Conservation (phyloP, 805 yeast species). For the Saccharomycopsis sp. region DNA sequence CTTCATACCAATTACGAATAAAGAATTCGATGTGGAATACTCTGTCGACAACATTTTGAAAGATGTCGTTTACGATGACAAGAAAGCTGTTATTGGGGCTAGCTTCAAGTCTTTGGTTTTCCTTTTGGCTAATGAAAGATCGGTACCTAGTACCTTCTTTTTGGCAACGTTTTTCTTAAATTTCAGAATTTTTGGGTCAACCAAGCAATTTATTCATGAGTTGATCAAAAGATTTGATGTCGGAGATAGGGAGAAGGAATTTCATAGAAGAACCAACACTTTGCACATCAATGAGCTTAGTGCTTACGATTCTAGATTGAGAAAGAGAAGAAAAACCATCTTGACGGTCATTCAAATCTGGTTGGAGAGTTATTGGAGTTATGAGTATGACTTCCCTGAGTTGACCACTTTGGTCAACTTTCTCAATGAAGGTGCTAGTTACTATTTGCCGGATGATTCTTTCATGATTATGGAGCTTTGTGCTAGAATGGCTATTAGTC, state of each 20-base stretch:
- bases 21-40: slow-evolving; percentile 19
- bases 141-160: slow-evolving; percentile 58
- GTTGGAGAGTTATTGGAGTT: slow-evolving; percentile 88
- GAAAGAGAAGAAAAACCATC: slow-evolving; percentile 57
- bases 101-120: slow-evolving; percentile 61
- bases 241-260: slow-evolving; percentile 25
- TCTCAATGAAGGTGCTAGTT: slow-evolving; percentile 67
- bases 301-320: slow-evolving; percentile 33
- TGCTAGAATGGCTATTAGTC: slow-evolving; percentile 47
- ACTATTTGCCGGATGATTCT: slow-evolving; percentile 54
- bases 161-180: slow-evolving; percentile 69
- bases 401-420: slow-evolving; percentile 68
- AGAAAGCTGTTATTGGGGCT: slow-evolving; percentile 53
- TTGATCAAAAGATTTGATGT: slow-evolving; percentile 59
- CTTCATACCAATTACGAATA: slow-evolving; percentile 13
- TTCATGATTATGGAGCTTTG: slow-evolving; percentile 53
- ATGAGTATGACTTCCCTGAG: slow-evolving; percentile 45
- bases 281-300: slow-evolving; percentile 10
- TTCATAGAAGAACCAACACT: slow-evolving; percentile 8
- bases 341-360: slow-evolving; percentile 67
- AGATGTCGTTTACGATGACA: slow-evolving; percentile 29
- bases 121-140: slow-evolving; percentile 55
- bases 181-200: slow-evolving; percentile 61
- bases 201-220: slow-evolving; percentile 59
- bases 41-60: slow-evolving; percentile 7